Conservation (phyloP, 306 rosid species). For the Notholithocarpus densiflorus region DNA sequence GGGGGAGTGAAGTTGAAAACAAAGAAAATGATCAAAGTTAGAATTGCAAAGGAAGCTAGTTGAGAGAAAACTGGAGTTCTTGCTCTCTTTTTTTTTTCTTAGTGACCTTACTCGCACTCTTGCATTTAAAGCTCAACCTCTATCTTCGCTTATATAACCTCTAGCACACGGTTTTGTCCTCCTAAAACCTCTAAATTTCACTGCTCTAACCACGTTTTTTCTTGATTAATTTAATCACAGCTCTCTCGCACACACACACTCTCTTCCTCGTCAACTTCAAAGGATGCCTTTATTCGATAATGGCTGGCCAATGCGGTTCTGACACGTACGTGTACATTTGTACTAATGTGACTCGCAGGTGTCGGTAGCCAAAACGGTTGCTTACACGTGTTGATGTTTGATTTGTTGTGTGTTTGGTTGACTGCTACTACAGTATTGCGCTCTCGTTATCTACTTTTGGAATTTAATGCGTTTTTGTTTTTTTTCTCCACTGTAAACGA, state of each 20-base stretch:
- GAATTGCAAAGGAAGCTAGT: background rate
- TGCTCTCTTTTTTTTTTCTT: background rate
- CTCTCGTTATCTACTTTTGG: background rate
- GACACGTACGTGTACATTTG: constrained; percentile 4
- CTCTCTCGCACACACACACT: background rate
- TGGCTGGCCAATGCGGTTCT: background rate
- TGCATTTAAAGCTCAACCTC: background rate
- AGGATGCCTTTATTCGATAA: constrained; percentile 22
- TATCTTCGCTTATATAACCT: constrained; percentile 31
- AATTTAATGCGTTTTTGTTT: constrained; percentile 9
- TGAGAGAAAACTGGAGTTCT: background rate
- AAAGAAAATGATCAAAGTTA: background rate
- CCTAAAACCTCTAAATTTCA: background rate
- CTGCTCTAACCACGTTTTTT: constrained; percentile 15
- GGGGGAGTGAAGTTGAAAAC: background rate
- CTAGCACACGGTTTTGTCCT: background rate
- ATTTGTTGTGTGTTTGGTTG: background rate
- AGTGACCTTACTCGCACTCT: constrained; percentile 25
- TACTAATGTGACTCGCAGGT: constrained; percentile 2
- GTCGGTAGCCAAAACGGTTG: background rate
- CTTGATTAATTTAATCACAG: background rate
- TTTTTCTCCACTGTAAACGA: background rate
- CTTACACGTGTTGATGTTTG: constrained; percentile 4
- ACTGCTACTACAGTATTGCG: background rate
- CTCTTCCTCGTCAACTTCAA: constrained; percentile 36